These are phyloP conservation scores for Pseudoperonospora humuli DNA, from an alignment of 352 stramenopile genomes.

Conservation along the genomic window DNA sequence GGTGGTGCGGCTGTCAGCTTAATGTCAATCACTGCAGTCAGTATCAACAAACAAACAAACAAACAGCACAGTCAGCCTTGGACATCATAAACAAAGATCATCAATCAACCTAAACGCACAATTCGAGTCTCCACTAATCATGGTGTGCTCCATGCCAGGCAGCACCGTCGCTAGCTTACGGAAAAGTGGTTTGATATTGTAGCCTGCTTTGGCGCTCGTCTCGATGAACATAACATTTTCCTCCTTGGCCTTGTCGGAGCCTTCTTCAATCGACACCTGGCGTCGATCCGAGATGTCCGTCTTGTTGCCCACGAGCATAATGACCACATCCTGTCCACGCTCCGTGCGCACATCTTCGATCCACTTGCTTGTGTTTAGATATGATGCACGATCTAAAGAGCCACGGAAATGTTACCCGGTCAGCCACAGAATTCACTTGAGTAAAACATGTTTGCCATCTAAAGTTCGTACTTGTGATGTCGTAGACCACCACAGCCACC, in stretches of 20 bases:
- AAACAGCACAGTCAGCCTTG: constrained; percentile 3
- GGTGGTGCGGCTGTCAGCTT: constrained; percentile 77
- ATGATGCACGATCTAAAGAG: constrained; percentile 88
- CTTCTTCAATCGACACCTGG: constrained; percentile 96
- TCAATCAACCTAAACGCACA: constrained; percentile 30
- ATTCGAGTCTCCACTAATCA: constrained; percentile 83
- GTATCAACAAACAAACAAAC: neutral
- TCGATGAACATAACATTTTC: constrained; percentile 99
- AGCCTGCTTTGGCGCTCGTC: constrained; percentile 96
- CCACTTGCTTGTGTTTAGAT: constrained; percentile 99
- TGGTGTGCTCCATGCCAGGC: constrained; percentile 91
- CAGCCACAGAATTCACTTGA: neutral
- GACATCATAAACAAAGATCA: neutral
- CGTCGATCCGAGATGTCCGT: constrained; percentile 97
- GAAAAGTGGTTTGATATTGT: constrained; percentile 99
- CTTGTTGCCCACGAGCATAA: constrained; percentile 99
- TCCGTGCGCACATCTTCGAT: constrained; percentile 98
- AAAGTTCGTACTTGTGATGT: constrained; percentile 92
- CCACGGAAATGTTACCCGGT: neutral
- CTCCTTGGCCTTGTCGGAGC: constrained; percentile 95
- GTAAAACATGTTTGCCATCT: neutral
- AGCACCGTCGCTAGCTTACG: constrained; percentile 97
- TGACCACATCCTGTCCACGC: constrained; percentile 97
- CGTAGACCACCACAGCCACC: constrained; percentile 99
- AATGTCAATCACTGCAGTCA: constrained; percentile 76